These are phyloP conservation scores for Lachnellula willkommii DNA, from an alignment of 2,329 filamentous ascomycete species.

Conservation along the genomic window DNA sequence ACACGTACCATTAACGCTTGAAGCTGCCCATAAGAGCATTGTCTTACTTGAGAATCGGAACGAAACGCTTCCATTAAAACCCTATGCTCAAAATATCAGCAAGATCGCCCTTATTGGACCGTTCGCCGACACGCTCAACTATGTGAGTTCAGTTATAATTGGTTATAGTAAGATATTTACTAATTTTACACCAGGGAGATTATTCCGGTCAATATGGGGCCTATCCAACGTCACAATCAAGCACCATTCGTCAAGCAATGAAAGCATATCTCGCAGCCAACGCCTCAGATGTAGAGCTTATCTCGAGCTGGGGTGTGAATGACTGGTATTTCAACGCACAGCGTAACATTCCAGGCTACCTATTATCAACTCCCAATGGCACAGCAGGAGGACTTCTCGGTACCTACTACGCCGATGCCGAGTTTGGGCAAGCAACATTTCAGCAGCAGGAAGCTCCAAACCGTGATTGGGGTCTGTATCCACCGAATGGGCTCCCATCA, in stretches of 20 bases:
- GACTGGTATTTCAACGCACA: constrained; percentile 42
- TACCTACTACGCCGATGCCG: constrained; percentile 38
- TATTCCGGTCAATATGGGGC: constrained; percentile 40
- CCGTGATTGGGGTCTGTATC: constrained; percentile 41
- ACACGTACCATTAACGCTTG: constrained; percentile 35
- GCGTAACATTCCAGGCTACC: constrained; percentile 39
- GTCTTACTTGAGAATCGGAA: constrained; percentile 40
- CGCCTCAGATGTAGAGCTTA: constrained; percentile 28
- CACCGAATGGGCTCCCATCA: constrained; percentile 37
- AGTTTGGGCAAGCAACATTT: constrained; percentile 33
- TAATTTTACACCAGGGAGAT: constrained; percentile 28
- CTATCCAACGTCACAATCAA: constrained; percentile 35
- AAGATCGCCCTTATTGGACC: constrained; percentile 39
- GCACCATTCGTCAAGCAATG: constrained; percentile 37
- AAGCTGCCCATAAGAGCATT: constrained; percentile 40
- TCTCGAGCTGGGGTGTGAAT: constrained; percentile 40
- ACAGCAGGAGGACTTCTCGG: constrained; percentile 35
- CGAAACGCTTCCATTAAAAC: constrained; percentile 34
- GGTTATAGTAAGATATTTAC: not conserved
- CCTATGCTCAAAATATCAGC: constrained; percentile 26
- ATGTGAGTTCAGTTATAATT: constrained; percentile 13
- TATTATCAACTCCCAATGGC: constrained; percentile 34
- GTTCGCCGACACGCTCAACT: constrained; percentile 38
- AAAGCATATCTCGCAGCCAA: constrained; percentile 25
- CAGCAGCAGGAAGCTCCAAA: constrained; percentile 35